Evolutionary conservation across 176 grass and related monocot species (phyloP).

Genomic region (Carex kokanica): DNA sequence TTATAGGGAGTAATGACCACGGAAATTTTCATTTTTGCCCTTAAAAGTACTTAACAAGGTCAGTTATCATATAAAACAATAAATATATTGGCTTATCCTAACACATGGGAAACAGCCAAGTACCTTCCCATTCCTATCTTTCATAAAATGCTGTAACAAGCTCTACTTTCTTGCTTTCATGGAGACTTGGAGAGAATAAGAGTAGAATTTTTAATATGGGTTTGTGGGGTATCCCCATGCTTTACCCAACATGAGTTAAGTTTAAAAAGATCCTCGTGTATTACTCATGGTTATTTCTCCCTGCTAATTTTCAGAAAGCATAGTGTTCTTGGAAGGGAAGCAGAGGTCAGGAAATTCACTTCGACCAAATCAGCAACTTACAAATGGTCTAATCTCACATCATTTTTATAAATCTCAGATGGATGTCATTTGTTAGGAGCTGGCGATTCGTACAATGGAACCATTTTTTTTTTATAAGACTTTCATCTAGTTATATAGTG

Average conservation of each 20-base stretch:
- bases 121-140: not conserved
- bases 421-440: not conserved
- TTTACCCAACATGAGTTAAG: not conserved
- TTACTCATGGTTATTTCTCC: not conserved
- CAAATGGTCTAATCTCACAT: not conserved
- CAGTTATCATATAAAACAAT: not conserved
- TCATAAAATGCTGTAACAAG: no score
- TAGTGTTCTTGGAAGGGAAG: not conserved
- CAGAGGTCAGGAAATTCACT: not conserved
- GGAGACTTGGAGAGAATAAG: not conserved
- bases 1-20: not conserved
- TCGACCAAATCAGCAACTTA: not conserved
- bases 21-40: not conserved
- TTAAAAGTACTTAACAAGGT: not conserved
- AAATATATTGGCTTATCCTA: not conserved
- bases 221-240: not conserved
- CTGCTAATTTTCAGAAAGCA: conserved; percentile 13
- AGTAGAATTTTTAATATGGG: not conserved
- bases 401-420: not conserved
- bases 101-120: not conserved
- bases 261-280: not conserved
- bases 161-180: not conserved
- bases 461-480: not conserved
- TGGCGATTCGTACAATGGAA: not conserved
- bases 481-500: conserved; percentile 17